Evolutionary conservation across 148 eudicot genomes (phyloP), one percentile per base, ranked within the genome.

Genomic region (Beta vulgaris): DNA sequence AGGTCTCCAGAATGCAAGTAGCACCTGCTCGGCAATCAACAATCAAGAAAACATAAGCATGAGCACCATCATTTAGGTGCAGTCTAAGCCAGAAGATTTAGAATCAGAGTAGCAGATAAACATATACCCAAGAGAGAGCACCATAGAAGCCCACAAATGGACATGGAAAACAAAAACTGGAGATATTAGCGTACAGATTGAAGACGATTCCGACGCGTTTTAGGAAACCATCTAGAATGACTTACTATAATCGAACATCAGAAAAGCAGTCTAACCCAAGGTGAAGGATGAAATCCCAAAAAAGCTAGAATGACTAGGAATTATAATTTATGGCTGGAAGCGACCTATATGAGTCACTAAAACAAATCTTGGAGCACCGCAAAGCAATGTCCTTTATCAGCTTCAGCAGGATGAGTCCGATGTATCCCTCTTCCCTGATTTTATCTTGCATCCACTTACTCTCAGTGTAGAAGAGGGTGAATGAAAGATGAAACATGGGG

Each of bases 1-100:
- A 92, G 55, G 73, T 87, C 82, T 63, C 97, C 91, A 58, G 89
- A 75, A 72, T 83, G 86, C 75, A 94, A 81, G 88, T 86, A 90
- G 83, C 97, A 91, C 87, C 98, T 94, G 85, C 69, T 74, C 70
- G 75, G 72, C 29, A 74, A 59, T 53, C 16, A 55, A 36, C 32
- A 76, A 72, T 16, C 42, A 69, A 34, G 5, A 72, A 61, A 66
- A 40, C 39, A 72, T 39, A 55, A 10, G 49, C 66, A 59, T 28
- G 5, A 43, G 23, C 32, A 51, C 40, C 39, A 29, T 21, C 14
- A 23, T 6, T 23, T 19, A 23, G 68, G 34, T 3, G 9, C 13
- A 66, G 16, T 58, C 51, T 13, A 55, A 61, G 53, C 43, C 42
- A 37, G 29, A 53, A 25, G 53, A 26, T 32, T 9, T 18, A 43